Evolutionary conservation across 805 yeast genomes (phyloP).

Genomic region (Wickerhamomyces tratensis): DNA sequence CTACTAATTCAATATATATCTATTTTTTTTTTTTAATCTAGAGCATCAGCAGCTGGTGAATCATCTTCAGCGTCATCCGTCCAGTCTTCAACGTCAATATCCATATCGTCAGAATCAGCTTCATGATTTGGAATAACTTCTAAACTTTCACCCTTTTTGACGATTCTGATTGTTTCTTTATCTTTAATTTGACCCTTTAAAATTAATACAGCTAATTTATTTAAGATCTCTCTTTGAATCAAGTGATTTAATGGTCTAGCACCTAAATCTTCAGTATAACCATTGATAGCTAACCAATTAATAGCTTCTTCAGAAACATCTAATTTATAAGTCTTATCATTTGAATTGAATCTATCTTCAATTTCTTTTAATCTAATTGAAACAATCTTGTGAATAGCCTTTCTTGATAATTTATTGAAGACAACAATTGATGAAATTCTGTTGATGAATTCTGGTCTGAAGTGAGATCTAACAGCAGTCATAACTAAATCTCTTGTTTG

Average conservation of each 20-base stretch:
- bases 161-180: constrained; percentile 75
- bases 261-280: constrained; percentile 90
- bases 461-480: constrained; percentile 77
- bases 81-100: constrained; percentile 44
- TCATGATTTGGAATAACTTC: constrained; percentile 85
- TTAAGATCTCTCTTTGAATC: constrained; percentile 81
- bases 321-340: constrained; percentile 69
- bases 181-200: constrained; percentile 81
- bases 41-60: constrained; percentile 17
- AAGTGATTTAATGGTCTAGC: constrained; percentile 94
- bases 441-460: constrained; percentile 95
- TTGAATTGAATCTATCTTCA: constrained; percentile 73
- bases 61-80: constrained; percentile 54
- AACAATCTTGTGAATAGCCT: constrained; percentile 89
- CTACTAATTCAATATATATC: neutral
- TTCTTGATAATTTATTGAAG: constrained; percentile 85
- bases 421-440: constrained; percentile 90
- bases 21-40: neutral
- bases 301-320: constrained; percentile 69
- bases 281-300: constrained; percentile 74
- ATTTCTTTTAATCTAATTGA: constrained; percentile 77
- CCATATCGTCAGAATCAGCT: constrained; percentile 38
- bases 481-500: constrained; percentile 71
- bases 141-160: constrained; percentile 46
- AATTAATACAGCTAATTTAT: constrained; percentile 80